Conservation (phyloP, 2,329 filamentous ascomycete species). For the Trichophyton schoenleinii region DNA sequence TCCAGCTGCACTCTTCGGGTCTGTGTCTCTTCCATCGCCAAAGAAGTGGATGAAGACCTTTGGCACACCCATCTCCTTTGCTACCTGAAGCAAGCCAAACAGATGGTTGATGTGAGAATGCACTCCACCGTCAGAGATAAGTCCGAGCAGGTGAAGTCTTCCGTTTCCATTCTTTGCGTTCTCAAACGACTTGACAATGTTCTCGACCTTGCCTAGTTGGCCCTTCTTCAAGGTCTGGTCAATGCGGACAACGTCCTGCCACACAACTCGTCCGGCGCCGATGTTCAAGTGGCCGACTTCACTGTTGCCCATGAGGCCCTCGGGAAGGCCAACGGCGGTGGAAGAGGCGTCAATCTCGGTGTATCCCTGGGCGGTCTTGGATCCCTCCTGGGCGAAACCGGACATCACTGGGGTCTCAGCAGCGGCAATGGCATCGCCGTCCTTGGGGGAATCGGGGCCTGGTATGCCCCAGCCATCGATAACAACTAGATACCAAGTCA, state of each 20-base stretch:
- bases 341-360: constrained; percentile 92
- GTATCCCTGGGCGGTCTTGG: constrained; percentile 68
- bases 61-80: constrained; percentile 75
- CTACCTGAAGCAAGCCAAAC: constrained; percentile 72
- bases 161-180: constrained; percentile 78
- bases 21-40: constrained; percentile 91
- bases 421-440: constrained; percentile 90
- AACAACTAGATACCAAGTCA: constrained; percentile 52
- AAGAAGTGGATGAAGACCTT: constrained; percentile 99
- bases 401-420: constrained; percentile 95
- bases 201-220: constrained; percentile 62
- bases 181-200: constrained; percentile 65
- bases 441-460: constrained; percentile 61
- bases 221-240: constrained; percentile 82
- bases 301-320: constrained; percentile 97
- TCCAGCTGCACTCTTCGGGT: constrained; percentile 80
- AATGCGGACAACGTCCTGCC: constrained; percentile 96
- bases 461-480: constrained; percentile 98
- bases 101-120: constrained; percentile 94
- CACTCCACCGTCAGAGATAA: constrained; percentile 91
- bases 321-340: constrained; percentile 84
- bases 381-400: constrained; percentile 53
- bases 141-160: constrained; percentile 78
- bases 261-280: constrained; percentile 90
- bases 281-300: constrained; percentile 99